Conservation (phyloP, 1,284 basidiomycete genomes). For the Porodaedalea pini region DNA sequence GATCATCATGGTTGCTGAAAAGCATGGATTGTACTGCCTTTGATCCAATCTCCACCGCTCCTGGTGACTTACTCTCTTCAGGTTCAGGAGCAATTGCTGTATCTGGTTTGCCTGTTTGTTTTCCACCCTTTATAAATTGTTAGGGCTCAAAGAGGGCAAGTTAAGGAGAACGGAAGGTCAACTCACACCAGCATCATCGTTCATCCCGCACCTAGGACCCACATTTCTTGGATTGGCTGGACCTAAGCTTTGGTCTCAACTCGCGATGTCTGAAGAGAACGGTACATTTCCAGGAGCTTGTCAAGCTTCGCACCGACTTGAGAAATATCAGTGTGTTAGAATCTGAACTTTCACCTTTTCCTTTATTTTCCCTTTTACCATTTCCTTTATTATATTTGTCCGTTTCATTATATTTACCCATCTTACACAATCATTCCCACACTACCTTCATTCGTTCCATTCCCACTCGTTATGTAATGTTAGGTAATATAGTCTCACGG, state of each 20-base stretch:
- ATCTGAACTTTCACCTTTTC: too few relatives aligned
- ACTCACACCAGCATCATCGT: neutral
- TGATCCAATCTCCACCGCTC: neutral
- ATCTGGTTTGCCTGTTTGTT: neutral
- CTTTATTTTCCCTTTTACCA: too few relatives aligned
- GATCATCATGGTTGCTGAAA: neutral
- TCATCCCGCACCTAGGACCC: neutral
- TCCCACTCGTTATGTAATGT: too few relatives aligned
- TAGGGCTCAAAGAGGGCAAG: too few relatives aligned
- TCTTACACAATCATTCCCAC: too few relatives aligned
- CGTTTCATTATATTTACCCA: too few relatives aligned
- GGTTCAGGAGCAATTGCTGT: neutral
- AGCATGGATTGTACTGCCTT: slow-evolving; percentile 5
- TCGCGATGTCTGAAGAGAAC: neutral
- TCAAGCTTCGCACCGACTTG: slow-evolving; percentile 29
- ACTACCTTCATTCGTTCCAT: too few relatives aligned
- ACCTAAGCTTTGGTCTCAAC: neutral
- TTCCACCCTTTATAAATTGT: neutral
- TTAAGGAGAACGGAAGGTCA: neutral
- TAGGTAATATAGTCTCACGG: too few relatives aligned
- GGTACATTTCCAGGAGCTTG: slow-evolving; percentile 20
- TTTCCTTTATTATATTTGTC: too few relatives aligned
- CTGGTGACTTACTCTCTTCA: neutral
- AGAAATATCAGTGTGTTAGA: neutral
- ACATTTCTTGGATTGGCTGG: neutral